Percentiles rank a stretch among this genome's conserved stretches.
These are phyloP conservation scores for Chlorella sp. DNA, from an alignment of 139 green algal species.

Conservation along the genomic window DNA sequence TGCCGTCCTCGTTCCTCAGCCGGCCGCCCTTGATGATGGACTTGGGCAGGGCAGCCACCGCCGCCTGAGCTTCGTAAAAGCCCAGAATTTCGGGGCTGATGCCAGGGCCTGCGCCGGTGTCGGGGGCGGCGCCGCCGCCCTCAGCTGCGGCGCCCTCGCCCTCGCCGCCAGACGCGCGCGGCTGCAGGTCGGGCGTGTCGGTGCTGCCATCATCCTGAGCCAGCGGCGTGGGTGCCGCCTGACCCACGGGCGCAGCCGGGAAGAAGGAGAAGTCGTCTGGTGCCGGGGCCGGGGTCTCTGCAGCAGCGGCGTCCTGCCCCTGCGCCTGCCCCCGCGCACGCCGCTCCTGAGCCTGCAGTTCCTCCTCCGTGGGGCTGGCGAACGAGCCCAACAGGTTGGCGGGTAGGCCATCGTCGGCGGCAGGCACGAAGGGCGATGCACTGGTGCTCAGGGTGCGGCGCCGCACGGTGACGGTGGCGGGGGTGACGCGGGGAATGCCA, in stretches of 20 bases:
- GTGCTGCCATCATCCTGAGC: not conserved
- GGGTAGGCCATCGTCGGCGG: slow-evolving; percentile 3
- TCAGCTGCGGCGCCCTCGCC: not conserved
- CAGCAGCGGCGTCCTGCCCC: too few relatives aligned
- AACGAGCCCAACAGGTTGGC: slow-evolving; percentile 25
- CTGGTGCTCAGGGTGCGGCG: not conserved
- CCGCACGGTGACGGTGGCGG: slow-evolving; percentile 33
- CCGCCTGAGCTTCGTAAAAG: slow-evolving; percentile 20
- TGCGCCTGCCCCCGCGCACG: too few relatives aligned
- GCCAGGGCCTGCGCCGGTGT: not conserved
- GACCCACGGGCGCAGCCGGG: not conserved
- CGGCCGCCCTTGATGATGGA: slow-evolving; percentile 28
- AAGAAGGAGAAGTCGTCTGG: slow-evolving; percentile 24
- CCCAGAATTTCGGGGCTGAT: slow-evolving; percentile 27
- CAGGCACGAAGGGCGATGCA: not conserved
- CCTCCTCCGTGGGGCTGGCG: not conserved
- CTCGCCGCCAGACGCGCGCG: not conserved
- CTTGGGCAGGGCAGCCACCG: not conserved
- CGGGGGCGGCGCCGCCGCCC: too few relatives aligned
- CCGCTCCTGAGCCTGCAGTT: not conserved
- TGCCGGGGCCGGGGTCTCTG: not conserved
- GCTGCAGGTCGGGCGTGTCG: not conserved
- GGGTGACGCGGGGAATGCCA: slow-evolving; percentile 21
- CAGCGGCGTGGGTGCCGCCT: not conserved
- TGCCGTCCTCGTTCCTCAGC: slow-evolving; percentile 2